These are phyloP conservation scores for Dichomitus squalens DNA, from an alignment of 1,284 basidiomycete species.

Conservation along the genomic window DNA sequence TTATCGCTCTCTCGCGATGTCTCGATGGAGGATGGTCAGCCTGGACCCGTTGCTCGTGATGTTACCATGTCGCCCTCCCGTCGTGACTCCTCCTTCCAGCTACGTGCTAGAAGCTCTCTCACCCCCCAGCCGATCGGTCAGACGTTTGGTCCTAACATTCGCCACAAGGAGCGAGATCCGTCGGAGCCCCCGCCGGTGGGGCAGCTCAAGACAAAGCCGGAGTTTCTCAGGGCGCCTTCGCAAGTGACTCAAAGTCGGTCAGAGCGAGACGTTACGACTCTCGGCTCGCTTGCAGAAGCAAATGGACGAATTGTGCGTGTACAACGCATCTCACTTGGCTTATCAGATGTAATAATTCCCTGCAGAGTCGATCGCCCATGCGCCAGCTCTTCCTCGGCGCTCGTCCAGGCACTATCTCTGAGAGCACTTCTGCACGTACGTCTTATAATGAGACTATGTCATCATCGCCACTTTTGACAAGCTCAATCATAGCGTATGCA, in stretches of 20 bases:
- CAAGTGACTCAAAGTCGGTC: constrained; percentile 30
- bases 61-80: constrained; percentile 45
- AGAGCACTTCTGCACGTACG: constrained; percentile 23
- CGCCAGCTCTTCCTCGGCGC: constrained; percentile 53
- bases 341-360: constrained; percentile 21
- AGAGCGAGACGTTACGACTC: constrained; percentile 42
- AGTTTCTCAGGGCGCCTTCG: constrained; percentile 67
- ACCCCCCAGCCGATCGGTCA: constrained; percentile 65
- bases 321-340: neutral
- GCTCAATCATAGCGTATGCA: constrained; percentile 27
- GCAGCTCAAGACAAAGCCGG: constrained; percentile 59
- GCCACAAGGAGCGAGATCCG: constrained; percentile 43
- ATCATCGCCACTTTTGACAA: constrained; percentile 53
- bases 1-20: constrained; percentile 31
- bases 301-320: constrained; percentile 41
- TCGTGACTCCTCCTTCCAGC: constrained; percentile 46
- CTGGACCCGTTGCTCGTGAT: constrained; percentile 37
- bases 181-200: constrained; percentile 73
- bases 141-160: constrained; percentile 46
- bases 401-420: constrained; percentile 24
- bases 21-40: constrained; percentile 29
- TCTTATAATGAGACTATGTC: constrained; percentile 1
- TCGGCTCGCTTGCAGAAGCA: constrained; percentile 64
- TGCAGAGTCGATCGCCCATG: constrained; percentile 38
- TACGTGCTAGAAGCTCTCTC: constrained; percentile 63